phyloP scores from a whole-genome alignment of 129 eudicot species.

The Logfia minima region DNA sequence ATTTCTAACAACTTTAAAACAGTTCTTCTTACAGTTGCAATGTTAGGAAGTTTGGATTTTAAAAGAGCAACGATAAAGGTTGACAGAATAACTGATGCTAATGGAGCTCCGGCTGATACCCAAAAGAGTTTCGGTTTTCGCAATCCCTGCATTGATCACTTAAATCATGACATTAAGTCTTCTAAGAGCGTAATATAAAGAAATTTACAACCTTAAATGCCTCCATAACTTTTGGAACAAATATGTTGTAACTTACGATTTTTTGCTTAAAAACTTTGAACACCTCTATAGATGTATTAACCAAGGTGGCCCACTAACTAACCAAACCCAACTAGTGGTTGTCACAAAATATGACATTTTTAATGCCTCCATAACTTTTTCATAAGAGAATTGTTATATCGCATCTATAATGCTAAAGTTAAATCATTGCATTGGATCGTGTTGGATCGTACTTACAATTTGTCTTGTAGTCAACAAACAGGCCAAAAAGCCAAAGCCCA shows the following conservation, averaged over 20 bases:
- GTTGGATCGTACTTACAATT: conserved; percentile 44
- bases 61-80: conserved; percentile 58
- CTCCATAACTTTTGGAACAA: no score
- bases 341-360: neutral
- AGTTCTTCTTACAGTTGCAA: conserved; percentile 51
- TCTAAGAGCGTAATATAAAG: neutral
- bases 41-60: conserved; percentile 43
- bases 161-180: neutral
- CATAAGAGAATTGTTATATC: neutral
- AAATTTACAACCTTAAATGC: neutral
- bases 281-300: no score
- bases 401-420: neutral
- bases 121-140: conserved; percentile 70
- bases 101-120: conserved; percentile 94
- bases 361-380: neutral
- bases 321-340: neutral
- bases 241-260: no score
- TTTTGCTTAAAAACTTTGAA: no score
- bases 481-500: conserved; percentile 70
- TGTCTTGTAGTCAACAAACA: conserved; percentile 59
- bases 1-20: neutral
- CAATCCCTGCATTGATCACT: conserved; percentile 48
- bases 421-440: neutral
- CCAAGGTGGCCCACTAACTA: no score
- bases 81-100: conserved; percentile 71